phyloP scores from a whole-genome alignment of 441 rosid species.

The Capsella rubella region DNA sequence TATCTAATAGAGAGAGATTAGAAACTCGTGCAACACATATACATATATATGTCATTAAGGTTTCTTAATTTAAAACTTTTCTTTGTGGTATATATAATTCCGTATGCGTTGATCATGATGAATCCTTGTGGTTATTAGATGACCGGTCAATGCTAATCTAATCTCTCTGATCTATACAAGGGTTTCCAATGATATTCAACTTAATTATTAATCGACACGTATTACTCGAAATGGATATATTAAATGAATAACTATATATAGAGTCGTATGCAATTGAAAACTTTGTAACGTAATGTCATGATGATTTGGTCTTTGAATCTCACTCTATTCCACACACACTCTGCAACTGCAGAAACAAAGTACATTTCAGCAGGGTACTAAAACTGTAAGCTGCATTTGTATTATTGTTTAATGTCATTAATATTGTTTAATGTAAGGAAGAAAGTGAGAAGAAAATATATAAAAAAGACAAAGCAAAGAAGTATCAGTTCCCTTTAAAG shows the following conservation, averaged over 20 bases:
- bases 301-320: conserved; percentile 37
- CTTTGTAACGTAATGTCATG: conserved; percentile 15
- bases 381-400: not conserved
- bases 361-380: conserved; percentile 6
- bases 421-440: not conserved
- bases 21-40: conserved; percentile 17
- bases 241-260: not conserved
- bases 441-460: conserved; percentile 12
- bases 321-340: conserved; percentile 32
- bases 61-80: conserved; percentile 9
- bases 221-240: conserved; percentile 13
- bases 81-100: too few relatives aligned
- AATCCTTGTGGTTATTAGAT: conserved; percentile 39
- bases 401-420: not conserved
- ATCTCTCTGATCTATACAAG: conserved; percentile 6
- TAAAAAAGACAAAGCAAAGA: conserved; percentile 21
- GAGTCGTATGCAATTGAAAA: not conserved
- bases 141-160: conserved; percentile 43
- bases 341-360: conserved; percentile 34
- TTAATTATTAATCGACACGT: conserved; percentile 29
- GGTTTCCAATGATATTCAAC: conserved; percentile 38
- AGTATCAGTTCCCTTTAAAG: conserved; percentile 7
- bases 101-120: conserved; percentile 38
- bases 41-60: not conserved
- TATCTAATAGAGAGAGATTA: conserved; percentile 6